Conservation (phyloP, 2,329 filamentous ascomycete species). For the Blumeriella jaapii region DNA sequence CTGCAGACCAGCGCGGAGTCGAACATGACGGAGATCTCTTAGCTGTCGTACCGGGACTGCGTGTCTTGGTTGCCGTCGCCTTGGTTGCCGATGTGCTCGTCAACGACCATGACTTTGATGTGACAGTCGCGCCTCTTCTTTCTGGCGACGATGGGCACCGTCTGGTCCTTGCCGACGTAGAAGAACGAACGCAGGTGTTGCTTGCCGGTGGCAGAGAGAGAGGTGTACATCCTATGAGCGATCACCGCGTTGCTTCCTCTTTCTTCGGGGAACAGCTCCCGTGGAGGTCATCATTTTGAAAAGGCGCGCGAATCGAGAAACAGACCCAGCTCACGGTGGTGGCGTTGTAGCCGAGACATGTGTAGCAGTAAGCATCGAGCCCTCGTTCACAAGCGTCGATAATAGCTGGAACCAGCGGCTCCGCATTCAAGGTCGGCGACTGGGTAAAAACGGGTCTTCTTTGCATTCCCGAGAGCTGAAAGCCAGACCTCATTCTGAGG, state of each 20-base stretch:
- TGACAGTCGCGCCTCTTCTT: constrained; percentile 60
- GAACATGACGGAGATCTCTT: constrained; percentile 68
- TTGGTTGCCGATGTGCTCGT: constrained; percentile 56
- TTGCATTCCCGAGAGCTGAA: constrained; percentile 54
- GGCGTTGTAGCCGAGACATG: constrained; percentile 73
- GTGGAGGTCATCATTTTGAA: constrained; percentile 21
- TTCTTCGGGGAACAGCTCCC: constrained; percentile 68
- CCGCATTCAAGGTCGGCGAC: constrained; percentile 65
- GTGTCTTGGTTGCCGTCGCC: constrained; percentile 75
- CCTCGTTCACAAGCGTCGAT: constrained; percentile 54
- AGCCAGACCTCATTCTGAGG: constrained; percentile 67
- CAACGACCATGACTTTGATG: constrained; percentile 66
- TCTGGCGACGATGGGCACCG: constrained; percentile 51
- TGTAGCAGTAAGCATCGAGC: constrained; percentile 55
- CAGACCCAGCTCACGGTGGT: constrained; percentile 35
- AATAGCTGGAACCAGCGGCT: constrained; percentile 52
- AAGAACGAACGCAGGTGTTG: constrained; percentile 49
- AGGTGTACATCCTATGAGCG: constrained; percentile 44
- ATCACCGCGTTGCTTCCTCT: constrained; percentile 67
- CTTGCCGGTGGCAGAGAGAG: constrained; percentile 38
- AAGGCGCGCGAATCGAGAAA: not conserved
- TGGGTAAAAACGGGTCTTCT: constrained; percentile 62
- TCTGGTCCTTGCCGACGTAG: constrained; percentile 67
- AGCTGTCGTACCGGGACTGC: constrained; percentile 67
- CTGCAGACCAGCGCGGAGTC: constrained; percentile 50